These are phyloP conservation scores for Acorus gramineus DNA, from an alignment of 106 monocot genomes.

Conservation along the genomic window DNA sequence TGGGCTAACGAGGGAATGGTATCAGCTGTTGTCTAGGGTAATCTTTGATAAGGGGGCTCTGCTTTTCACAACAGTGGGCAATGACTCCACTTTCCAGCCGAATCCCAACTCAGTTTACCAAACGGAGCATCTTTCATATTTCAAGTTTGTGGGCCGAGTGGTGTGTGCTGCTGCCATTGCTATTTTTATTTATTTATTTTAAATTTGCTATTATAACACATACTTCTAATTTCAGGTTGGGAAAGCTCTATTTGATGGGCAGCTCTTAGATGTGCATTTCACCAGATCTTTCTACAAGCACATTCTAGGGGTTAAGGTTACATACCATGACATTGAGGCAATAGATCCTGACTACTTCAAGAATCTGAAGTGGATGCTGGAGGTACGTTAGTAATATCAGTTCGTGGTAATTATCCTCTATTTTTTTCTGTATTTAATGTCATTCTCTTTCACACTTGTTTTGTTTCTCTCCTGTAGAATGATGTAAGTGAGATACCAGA, in stretches of 20 bases:
- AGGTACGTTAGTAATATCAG: constrained; percentile 32
- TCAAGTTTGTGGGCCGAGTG: constrained; percentile 99
- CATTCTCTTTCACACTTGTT: too few species aligned
- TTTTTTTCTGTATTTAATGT: too few species aligned
- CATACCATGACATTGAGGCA: constrained; percentile 97
- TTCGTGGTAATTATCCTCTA: too few species aligned
- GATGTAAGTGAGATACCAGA: constrained; percentile 87
- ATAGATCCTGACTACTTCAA: constrained; percentile 93
- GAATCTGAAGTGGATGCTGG: constrained; percentile 98
- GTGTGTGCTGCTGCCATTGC: constrained; percentile 25
- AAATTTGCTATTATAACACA: neutral
- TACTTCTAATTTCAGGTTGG: constrained; percentile 47
- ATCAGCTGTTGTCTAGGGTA: constrained; percentile 81
- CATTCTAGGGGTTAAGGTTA: constrained; percentile 92
- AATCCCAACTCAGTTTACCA: constrained; percentile 98
- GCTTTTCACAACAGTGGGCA: constrained; percentile 95
- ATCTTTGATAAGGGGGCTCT: constrained; percentile 97
- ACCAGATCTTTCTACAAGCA: constrained; percentile 98
- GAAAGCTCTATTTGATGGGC: constrained; percentile 92
- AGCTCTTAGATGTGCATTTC: constrained; percentile 97
- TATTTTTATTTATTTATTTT: neutral
- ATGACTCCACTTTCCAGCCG: constrained; percentile 93
- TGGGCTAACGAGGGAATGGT: constrained; percentile 96
- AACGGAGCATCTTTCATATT: constrained; percentile 95
- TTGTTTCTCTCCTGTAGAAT: constrained; percentile 39